phyloP scores from a whole-genome alignment of 345 rosid genomes.

The Hibiscus trionum region DNA sequence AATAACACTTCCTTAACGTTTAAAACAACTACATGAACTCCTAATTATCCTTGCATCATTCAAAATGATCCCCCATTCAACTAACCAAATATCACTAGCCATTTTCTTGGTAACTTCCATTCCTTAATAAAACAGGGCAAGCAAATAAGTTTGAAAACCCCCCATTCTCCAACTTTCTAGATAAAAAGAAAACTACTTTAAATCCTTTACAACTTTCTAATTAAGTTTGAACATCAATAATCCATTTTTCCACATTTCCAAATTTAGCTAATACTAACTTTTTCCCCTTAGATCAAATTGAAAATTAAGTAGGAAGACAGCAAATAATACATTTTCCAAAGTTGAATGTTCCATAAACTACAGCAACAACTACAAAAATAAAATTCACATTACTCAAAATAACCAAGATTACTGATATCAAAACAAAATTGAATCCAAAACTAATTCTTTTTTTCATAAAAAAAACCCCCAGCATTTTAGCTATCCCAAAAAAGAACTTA shows the following conservation, averaged over 20 bases:
- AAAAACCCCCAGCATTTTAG: neutral
- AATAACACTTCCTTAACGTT: neutral
- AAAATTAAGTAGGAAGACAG: neutral
- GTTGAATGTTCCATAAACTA: neutral
- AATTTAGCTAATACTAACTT: neutral
- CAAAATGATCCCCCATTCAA: neutral
- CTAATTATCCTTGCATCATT: neutral
- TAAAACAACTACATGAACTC: neutral
- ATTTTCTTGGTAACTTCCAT: neutral
- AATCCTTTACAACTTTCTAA: neutral
- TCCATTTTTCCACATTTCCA: neutral
- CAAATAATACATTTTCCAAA: neutral
- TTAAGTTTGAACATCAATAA: neutral
- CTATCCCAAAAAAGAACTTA: neutral
- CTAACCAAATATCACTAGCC: neutral
- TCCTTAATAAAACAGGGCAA: neutral
- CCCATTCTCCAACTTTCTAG: neutral
- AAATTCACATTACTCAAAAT: neutral
- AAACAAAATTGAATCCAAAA: neutral
- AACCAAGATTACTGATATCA: neutral
- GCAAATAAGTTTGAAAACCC: neutral
- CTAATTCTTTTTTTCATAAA: too few species aligned
- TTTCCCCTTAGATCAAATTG: neutral
- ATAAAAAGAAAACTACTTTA: neutral
- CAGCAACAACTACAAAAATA: neutral